Conservation (phyloP, 73 alveolate genomes). For the Blepharisma stoltei region DNA sequence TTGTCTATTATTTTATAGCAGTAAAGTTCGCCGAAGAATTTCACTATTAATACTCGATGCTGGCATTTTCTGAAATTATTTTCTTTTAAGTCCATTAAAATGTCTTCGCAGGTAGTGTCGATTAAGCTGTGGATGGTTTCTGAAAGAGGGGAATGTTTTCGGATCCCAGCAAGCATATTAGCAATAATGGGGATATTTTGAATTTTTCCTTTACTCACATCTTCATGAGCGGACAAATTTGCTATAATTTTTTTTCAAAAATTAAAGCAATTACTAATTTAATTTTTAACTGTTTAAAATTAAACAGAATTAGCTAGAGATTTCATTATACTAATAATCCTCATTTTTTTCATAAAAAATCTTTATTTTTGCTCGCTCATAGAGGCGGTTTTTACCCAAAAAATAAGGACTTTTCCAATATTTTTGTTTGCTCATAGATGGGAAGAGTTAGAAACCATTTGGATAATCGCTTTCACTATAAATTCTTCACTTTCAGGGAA, state of each 20-base stretch:
- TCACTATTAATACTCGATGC: not conserved
- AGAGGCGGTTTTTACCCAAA: too few relatives aligned
- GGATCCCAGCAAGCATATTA: constrained; percentile 12
- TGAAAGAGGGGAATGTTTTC: not conserved
- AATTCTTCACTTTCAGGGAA: constrained; percentile 7
- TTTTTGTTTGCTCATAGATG: too few relatives aligned
- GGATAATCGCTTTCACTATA: not conserved
- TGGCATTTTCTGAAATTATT: constrained; percentile 16
- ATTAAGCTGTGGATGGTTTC: not conserved
- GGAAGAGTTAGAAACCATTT: not conserved
- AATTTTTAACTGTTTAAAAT: too few relatives aligned
- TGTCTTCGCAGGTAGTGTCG: not conserved
- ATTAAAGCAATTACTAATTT: too few relatives aligned
- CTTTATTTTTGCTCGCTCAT: too few relatives aligned
- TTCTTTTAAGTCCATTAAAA: not conserved
- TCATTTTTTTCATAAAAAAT: too few relatives aligned
- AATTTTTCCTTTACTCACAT: constrained; percentile 16
- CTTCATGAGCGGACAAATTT: too few relatives aligned
- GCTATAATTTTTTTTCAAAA: too few relatives aligned
- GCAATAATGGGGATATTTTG: not conserved
- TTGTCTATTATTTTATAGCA: constrained; percentile 13
- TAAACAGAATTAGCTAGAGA: too few relatives aligned
- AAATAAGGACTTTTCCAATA: too few relatives aligned
- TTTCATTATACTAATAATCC: too few relatives aligned
- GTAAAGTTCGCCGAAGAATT: constrained; percentile 4